Percentiles rank a stretch among this genome's conserved stretches.
phyloP scores from a whole-genome alignment of 169 alveolate species.

The Blepharisma undulans region DNA sequence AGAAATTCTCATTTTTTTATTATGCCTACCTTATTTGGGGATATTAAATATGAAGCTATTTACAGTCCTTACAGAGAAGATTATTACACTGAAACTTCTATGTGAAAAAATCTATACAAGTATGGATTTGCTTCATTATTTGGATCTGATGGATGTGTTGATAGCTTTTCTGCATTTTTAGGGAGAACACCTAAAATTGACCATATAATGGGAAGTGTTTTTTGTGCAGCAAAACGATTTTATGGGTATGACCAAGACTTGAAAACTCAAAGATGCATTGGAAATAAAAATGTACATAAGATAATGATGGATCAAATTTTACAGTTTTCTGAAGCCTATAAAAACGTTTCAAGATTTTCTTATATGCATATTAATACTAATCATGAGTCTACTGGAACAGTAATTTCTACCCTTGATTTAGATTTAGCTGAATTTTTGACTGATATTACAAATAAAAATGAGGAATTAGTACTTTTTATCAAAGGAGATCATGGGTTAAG shows the following conservation, averaged over 20 bases:
- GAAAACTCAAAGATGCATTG: constrained; percentile 31
- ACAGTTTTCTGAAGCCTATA: constrained; percentile 10
- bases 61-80: background rate
- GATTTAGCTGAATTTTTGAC: constrained; percentile 13
- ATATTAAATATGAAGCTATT: background rate
- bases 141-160: constrained; percentile 29
- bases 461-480: background rate
- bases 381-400: constrained; percentile 38
- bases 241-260: background rate
- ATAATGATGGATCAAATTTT: background rate
- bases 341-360: constrained; percentile 31
- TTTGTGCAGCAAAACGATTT: background rate
- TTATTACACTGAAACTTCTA: background rate
- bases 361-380: constrained; percentile 15
- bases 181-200: constrained; percentile 15
- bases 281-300: constrained; percentile 6
- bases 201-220: constrained; percentile 20
- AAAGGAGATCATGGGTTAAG: constrained; percentile 47
- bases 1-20: background rate
- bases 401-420: constrained; percentile 2
- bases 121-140: background rate
- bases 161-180: constrained; percentile 31
- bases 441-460: background rate
- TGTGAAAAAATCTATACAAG: background rate
- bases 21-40: constrained; percentile 33